A percentile compares a stretch with the other conserved stretches of the same genome.
phyloP scores from a whole-genome alignment of 2,329 filamentous ascomycete genomes.

The Aspergillus puulaauensis region DNA sequence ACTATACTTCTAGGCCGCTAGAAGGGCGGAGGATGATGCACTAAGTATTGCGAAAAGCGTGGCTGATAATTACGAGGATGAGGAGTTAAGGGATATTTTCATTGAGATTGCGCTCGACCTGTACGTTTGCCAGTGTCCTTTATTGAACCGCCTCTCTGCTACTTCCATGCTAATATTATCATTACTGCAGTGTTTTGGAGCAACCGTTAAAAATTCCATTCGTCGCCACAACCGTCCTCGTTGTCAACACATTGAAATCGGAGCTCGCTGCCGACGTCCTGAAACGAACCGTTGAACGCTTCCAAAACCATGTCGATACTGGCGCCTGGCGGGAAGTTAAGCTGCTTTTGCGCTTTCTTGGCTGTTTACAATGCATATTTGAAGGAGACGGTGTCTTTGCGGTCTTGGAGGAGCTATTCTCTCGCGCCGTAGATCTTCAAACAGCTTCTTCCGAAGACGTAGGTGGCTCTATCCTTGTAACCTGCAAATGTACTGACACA shows the following conservation, averaged over 20 bases:
- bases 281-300: conserved; percentile 57
- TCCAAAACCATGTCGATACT: conserved; percentile 66
- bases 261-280: conserved; percentile 74
- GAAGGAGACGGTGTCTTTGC: conserved; percentile 84
- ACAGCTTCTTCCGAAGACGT: conserved; percentile 92
- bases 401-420: conserved; percentile 85
- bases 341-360: conserved; percentile 82
- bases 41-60: conserved; percentile 72
- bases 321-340: conserved; percentile 92
- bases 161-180: conserved; percentile 16
- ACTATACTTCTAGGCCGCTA: conserved; percentile 55
- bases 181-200: conserved; percentile 62
- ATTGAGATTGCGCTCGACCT: conserved; percentile 73
- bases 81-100: conserved; percentile 72
- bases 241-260: conserved; percentile 74
- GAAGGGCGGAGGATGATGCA: conserved; percentile 76
- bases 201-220: conserved; percentile 99
- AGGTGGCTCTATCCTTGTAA: conserved; percentile 39
- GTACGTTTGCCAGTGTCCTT: conserved; percentile 39
- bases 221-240: conserved; percentile 76
- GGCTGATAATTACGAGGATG: conserved; percentile 81
- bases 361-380: conserved; percentile 77
- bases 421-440: conserved; percentile 86
- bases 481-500: conserved; percentile 14
- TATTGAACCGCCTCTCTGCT: not conserved